Conservation (phyloP, 495 filamentous ascomycete species). For the Penicillium paradoxum region DNA sequence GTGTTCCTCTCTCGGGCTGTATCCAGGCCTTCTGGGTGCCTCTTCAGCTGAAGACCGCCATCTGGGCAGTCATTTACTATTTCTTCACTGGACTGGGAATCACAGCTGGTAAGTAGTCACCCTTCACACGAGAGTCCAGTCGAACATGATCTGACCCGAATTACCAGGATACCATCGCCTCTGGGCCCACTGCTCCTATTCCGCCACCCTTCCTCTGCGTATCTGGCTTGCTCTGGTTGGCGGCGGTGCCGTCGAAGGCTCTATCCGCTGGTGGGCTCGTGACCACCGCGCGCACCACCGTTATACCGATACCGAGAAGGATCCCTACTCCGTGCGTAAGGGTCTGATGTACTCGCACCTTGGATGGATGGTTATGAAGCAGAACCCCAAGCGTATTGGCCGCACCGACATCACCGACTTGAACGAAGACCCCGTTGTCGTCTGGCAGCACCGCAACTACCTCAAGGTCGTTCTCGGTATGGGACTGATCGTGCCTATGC, state of each 20-base stretch:
- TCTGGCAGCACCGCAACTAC: conserved; percentile 94
- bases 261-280: conserved; percentile 94
- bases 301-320: conserved; percentile 98
- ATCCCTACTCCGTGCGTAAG: conserved; percentile 98
- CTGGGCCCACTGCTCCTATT: conserved; percentile 95
- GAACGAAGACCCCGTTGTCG: conserved; percentile 90
- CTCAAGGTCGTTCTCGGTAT: conserved; percentile 83
- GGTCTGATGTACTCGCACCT: conserved; percentile 94
- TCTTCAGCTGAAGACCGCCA: conserved; percentile 65
- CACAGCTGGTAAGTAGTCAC: conserved; percentile 62
- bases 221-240: conserved; percentile 90
- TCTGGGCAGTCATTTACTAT: conserved; percentile 85
- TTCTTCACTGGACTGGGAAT: conserved; percentile 88
- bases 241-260: conserved; percentile 93
- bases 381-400: conserved; percentile 89
- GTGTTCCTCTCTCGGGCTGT: conserved; percentile 72
- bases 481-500: conserved; percentile 77
- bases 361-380: conserved; percentile 91
- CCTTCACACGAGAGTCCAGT: background rate
- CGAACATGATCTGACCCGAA: conserved; percentile 13
- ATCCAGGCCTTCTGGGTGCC: conserved; percentile 79
- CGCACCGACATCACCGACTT: conserved; percentile 95
- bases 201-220: conserved; percentile 78
- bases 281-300: conserved; percentile 97
- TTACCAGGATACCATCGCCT: conserved; percentile 74